Conservation (phyloP, 305 asterid genomes). For the Withania somnifera region DNA sequence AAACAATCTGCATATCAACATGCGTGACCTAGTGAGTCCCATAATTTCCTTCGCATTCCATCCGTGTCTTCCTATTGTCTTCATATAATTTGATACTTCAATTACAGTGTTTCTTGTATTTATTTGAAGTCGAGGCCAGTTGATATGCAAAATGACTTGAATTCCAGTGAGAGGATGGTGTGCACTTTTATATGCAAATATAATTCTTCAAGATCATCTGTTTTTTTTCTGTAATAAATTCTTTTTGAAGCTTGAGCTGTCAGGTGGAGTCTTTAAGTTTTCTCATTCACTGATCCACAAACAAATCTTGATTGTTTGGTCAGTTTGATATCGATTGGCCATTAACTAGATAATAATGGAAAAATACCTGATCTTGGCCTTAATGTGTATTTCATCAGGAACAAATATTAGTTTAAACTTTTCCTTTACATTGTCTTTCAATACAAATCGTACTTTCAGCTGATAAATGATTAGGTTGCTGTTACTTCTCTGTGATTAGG, state of each 20-base stretch:
- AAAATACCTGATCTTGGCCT: background rate
- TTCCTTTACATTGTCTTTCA: background rate
- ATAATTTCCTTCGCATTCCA: background rate
- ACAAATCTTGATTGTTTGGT: background rate
- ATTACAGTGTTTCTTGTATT: background rate
- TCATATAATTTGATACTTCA: background rate
- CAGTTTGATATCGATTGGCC: background rate
- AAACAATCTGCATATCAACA: conserved; percentile 69
- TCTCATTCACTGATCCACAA: background rate
- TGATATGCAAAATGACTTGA: background rate
- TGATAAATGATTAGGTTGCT: conserved; percentile 11
- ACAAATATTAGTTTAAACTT: background rate
- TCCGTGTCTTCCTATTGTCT: background rate
- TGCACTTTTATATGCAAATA: background rate
- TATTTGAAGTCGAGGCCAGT: background rate
- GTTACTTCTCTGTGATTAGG: conserved; percentile 37
- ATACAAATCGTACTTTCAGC: background rate
- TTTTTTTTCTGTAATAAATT: background rate
- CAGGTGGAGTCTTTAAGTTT: background rate
- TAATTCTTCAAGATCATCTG: background rate
- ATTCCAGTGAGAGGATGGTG: background rate
- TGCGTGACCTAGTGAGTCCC: conserved; percentile 81
- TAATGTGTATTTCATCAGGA: background rate
- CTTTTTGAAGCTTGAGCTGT: background rate
- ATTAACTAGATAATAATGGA: background rate